Evolutionary conservation across 805 yeast genomes (phyloP), one percentile per base, ranked within the genome.

Genomic region (Lipomyces kockii): DNA sequence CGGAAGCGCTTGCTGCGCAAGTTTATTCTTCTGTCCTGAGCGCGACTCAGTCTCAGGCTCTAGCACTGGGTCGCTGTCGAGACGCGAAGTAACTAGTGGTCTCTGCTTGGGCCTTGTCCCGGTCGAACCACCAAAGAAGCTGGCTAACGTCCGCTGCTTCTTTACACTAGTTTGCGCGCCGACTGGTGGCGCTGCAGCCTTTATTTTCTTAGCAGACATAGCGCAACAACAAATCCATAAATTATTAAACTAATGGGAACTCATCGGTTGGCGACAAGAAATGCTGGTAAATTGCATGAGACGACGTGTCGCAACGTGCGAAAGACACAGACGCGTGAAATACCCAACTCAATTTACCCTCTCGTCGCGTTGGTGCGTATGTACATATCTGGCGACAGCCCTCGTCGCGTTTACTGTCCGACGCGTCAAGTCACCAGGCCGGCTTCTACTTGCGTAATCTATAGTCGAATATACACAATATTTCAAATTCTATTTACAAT

Each of bases 101-200:
- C n/a, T 58, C 34, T 34, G 39, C 17, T 39, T 17, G 43, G 46
- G 20, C 20, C 34, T 39, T 27, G 66, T 52, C 25, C 55, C 34
- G 66, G 58, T 25, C 2, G 61, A 56, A 58, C 52, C 32, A 27
- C 67, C 67, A 37, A 69, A 67, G 58, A 69, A 69, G 53, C 70
- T 67, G 5, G 70, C 68, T 20, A 69, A 49, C 49, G 72, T 69
- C 39, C 65, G 62, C 37, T 69, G 72, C 64, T 69, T 66, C 63
- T 68, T 68, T 37, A 22, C 62, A 14, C 55, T 52, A 12, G 55
- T 25, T 29, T 22, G 55, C 27, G 55, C n/a, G 34, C 34, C 34
- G 20, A 43, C 22, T 43, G 49, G 49, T n/a, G 49, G 49, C 9
- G 22, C 49, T 17, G 49, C 8, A 43, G 49, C 49, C 3, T 43